Conservation (phyloP, 116 monocot species). For the Dioscorea cayenensis region DNA sequence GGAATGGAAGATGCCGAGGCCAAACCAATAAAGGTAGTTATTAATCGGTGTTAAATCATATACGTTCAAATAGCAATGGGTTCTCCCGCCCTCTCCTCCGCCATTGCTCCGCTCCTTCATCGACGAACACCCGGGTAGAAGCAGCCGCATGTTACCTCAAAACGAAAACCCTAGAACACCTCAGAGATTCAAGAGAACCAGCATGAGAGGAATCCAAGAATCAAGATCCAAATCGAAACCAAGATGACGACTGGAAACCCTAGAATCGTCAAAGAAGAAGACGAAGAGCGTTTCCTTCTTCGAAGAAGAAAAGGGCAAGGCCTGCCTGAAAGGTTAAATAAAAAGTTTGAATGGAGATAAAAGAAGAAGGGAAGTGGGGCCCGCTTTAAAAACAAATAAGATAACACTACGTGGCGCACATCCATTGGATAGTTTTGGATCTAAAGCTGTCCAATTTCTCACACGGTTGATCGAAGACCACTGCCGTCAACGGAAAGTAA, state of each 20-base stretch:
- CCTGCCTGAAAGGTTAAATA: too few species aligned
- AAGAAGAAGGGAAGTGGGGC: too few species aligned
- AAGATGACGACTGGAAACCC: neutral
- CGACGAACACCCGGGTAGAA: neutral
- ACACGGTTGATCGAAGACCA: too few species aligned
- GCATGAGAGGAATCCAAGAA: constrained; percentile 1
- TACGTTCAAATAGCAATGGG: constrained; percentile 56
- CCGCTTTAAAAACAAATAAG: too few species aligned
- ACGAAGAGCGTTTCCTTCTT: neutral
- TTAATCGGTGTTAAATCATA: constrained; percentile 86
- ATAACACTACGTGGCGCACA: too few species aligned
- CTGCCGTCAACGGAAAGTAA: too few species aligned
- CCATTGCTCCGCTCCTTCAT: constrained; percentile 7
- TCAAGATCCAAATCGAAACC: neutral
- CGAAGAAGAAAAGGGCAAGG: neutral
- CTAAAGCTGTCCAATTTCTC: too few species aligned
- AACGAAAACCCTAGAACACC: neutral
- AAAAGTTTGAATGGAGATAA: too few species aligned
- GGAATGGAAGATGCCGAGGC: constrained; percentile 88
- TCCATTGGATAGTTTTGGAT: too few species aligned
- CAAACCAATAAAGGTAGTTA: constrained; percentile 68
- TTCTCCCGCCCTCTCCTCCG: neutral
- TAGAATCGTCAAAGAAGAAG: neutral
- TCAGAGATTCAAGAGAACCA: neutral
- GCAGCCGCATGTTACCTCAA: neutral